Evolutionary conservation across 2,329 filamentous ascomycete genomes (phyloP), one percentile per base, ranked within the genome.

Genomic region (Hypoxylon rubiginosum): DNA sequence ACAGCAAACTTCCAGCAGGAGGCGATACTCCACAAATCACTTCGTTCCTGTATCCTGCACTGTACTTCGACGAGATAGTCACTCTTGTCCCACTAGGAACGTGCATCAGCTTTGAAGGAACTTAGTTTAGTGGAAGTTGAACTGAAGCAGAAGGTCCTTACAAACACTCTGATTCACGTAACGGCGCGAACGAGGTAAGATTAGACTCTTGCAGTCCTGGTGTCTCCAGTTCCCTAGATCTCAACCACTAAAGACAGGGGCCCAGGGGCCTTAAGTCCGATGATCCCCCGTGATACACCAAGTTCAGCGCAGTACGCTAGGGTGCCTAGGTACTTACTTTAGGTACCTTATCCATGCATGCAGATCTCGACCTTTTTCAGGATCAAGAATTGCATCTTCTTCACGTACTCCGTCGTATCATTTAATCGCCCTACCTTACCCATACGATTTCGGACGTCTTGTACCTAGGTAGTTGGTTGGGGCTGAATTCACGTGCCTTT

Each of bases 1-100:
- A 82, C 76, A 73, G 60, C n/a, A 5, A 41, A 41, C 36, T n/a
- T 8, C n/a, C 9, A 17, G 13, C n/a, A 43, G n/a, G 39, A 19
- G n/a, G 39, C 58, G 46, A 46, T 34, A 50, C 61, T 49, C 62
- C 62, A 65, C 65, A 58, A 65, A 65, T 52, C 53, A 21, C 54
- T 45, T 67, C 49, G 41, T 19, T 53, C 45, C 41, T 34, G 56
- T 48, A 43, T 58, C 21, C 51, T 60, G 64, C 61, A 67, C 53
- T 45, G 61, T 67, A 64, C 46, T 55, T 59, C 24, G 30, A 58
- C 46, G 49, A 45, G 32, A 57, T 64, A 43, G 41, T 59, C 51
- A 28, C 50, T 61, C 50, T 61, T 39, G 64, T 69, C 60, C 63
- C 63, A 69, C 66, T 53, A 43, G 17, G 57, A 53, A 56, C 59